Percentiles rank a stretch among this genome's conserved stretches.
These are phyloP conservation scores for Vachellia pachyceras DNA, from an alignment of 306 rosid species.

Conservation along the genomic window DNA sequence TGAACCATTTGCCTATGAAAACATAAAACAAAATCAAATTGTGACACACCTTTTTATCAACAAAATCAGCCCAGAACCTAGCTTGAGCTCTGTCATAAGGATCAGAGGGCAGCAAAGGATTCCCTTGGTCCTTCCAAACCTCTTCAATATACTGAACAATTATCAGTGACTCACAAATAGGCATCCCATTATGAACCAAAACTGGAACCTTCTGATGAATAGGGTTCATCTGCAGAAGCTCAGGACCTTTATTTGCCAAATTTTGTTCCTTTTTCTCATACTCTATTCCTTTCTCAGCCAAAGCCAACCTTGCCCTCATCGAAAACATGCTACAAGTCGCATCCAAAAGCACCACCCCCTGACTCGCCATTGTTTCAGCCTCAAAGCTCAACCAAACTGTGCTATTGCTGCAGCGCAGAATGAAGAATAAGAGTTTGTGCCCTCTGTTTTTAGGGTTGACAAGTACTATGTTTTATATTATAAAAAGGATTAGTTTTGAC, in stretches of 20 bases:
- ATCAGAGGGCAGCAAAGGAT: slow-evolving; percentile 46
- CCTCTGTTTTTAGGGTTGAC: not conserved
- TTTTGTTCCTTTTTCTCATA: slow-evolving; percentile 40
- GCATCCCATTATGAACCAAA: not conserved
- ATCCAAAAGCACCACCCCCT: slow-evolving; percentile 41
- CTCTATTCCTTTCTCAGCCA: slow-evolving; percentile 46
- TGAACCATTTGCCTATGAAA: not conserved
- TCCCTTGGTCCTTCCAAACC: slow-evolving; percentile 36
- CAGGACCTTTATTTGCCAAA: slow-evolving; percentile 50
- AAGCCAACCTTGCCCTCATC: slow-evolving; percentile 44
- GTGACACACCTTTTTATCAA: not conserved
- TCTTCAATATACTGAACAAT: slow-evolving; percentile 51
- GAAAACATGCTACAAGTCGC: slow-evolving; percentile 40
- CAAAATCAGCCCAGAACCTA: slow-evolving; percentile 14
- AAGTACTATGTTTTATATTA: not conserved
- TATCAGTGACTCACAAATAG: slow-evolving; percentile 53
- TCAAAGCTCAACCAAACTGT: not conserved
- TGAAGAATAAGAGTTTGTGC: not conserved
- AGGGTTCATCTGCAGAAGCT: slow-evolving; percentile 38
- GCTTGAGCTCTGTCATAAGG: slow-evolving; percentile 48
- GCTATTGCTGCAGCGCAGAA: not conserved
- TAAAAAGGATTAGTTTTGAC: no score
- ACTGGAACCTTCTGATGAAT: slow-evolving; percentile 1
- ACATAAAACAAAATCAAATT: no score
- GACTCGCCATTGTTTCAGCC: slow-evolving; percentile 24